Evolutionary conservation across 1,139 yeast species (phyloP), one percentile per base, ranked within the genome.

Genomic region (Yamadazyma membranifaciens): DNA sequence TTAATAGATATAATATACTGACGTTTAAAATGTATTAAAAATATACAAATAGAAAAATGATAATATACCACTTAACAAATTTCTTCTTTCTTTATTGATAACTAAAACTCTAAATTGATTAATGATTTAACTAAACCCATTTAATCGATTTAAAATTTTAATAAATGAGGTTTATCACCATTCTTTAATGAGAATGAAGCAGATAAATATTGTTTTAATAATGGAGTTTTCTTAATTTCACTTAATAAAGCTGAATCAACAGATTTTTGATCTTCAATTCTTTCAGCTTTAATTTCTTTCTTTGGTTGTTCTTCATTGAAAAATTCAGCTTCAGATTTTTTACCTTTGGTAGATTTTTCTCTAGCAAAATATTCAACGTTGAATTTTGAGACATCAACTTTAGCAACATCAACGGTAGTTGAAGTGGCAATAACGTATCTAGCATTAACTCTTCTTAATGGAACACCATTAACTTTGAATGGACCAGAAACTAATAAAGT

Each of bases 401-500:
- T 77, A 48, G 80, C 77, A 60, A 91, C 82, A 58, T 81, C 73
- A 63, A 92, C 87, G 72, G 80, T 76, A 75, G 98, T 92, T 59
- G 97, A 89, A 68, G 98, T 94, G 65, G 98, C 98, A 77, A 92
- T 92, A 64, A 92, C 98, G 79, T 92, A 94, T 75, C 96, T 89
- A 63, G 98, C 84, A 75, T 92, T 92, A 58, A 92, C 98, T 83
- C 98, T 88, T 84, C 97, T 88, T 73, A 92, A 84, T 74, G 99
- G 98, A 60, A 92, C 99, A 82, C 98, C 98, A 78, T 94, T 94
- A 65, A 92, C 88, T 85, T 92, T 94, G 96, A 92, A 94, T 68
- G 99, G 99, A 71, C 99, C 99, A 52, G 97, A 78, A 56, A 92
- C 96, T 70, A 92, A 87, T 67, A 94, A 81, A 57, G 98, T 92